phyloP scores from a whole-genome alignment of 768 basidiomycete genomes.

The Mycena epipterygia region DNA sequence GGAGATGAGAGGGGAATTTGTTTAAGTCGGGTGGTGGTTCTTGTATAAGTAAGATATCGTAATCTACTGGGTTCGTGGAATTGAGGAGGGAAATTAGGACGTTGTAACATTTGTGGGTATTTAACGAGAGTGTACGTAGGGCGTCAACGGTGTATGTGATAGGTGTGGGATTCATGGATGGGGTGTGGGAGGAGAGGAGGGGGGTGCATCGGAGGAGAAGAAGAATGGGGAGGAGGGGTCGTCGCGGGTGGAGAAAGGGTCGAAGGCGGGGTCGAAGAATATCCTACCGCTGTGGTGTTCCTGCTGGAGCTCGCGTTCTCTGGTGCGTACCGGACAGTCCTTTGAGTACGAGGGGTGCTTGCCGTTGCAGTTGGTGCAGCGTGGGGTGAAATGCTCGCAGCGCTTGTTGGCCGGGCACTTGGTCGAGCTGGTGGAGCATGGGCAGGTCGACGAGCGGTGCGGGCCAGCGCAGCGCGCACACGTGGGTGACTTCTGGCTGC shows the following conservation, averaged over 20 bases:
- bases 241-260: too few relatives aligned
- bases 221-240: too few relatives aligned
- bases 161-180: not conserved
- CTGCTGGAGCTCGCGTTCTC: not conserved
- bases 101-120: constrained; percentile 1
- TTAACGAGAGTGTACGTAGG: not conserved
- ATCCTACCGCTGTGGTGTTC: not conserved
- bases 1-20: not conserved
- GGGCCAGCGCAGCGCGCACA: not conserved
- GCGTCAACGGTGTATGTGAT: not conserved
- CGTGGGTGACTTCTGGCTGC: not conserved
- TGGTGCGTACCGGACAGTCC: not conserved
- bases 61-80: not conserved
- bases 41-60: not conserved
- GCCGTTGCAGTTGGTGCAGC: not conserved
- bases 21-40: not conserved
- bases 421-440: not conserved
- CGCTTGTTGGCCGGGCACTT: not conserved
- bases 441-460: not conserved
- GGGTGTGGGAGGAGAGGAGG: not conserved
- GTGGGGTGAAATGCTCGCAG: not conserved
- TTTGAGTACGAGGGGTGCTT: not conserved
- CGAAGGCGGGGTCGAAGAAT: constrained; percentile 7
- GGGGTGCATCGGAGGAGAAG: not conserved
- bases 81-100: not conserved